Base-by-base conservation (phyloP, 2,329 filamentous ascomycete species). In the Colletotrichum orbiculare region DNA sequence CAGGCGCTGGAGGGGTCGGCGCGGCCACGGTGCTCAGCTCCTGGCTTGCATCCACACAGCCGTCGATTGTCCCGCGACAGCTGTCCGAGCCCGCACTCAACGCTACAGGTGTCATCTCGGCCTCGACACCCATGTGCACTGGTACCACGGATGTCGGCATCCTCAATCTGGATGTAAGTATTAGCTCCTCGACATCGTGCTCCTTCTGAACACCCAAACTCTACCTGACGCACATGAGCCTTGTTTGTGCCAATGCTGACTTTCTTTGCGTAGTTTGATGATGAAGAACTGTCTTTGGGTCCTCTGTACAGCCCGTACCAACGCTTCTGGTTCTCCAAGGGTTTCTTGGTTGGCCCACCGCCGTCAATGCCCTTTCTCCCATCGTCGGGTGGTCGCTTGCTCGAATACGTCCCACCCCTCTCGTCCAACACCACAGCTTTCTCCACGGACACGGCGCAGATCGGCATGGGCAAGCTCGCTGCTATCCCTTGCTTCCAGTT, bases 311-410 rank as follows among this genome's bases (percentile, higher is more conserved):
- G 80, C 25, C 79, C 79, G 1, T 71, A 73, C 15, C 72, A 76
- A 7, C 75, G 78, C 50, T 72, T 80, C 35, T 81, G 78, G 78
- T 81, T 81, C 60, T 80, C 79, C 34, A 72, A 78, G 62, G 79
- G 79, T 2, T 81, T 81, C 60, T 69, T 79, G 6, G 71, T 80
- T 50, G 74, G 74, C 1, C 77, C 79, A 3, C 75, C 75, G 33
- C 68, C 72, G 17, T 64, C 71, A 10, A 73, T 77, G 42, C 73
- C 76, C 1, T 81, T 76, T 45, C 64, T 73, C 11, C 73, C 79
- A 10, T 77, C 78, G 3, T 81, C 79, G 12, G 78, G 79, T 8
- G 74, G 75, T 10, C 77, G 79, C 42, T 71, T 81, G 1, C 70
- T 79, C 2, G 77, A 80, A 57, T 81, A 80, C 58, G 74, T 79